Percentiles rank a stretch among this genome's conserved stretches.
phyloP scores from a whole-genome alignment of 345 rosid genomes.

The Trapa incisa region DNA sequence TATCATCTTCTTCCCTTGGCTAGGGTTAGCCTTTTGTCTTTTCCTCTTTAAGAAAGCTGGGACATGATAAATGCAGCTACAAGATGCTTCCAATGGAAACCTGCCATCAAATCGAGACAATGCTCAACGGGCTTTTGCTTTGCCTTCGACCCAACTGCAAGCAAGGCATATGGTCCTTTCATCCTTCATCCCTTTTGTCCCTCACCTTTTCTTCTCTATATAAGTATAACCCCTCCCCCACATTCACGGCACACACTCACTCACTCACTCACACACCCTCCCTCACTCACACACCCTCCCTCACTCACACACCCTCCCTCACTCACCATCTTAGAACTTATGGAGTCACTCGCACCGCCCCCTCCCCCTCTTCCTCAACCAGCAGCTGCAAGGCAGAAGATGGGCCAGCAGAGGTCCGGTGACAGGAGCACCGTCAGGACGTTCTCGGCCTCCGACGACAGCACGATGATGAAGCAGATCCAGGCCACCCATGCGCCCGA shows the following conservation, averaged over 20 bases:
- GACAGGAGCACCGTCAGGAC: conserved; percentile 12
- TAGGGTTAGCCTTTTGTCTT: not conserved
- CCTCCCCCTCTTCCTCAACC: not conserved
- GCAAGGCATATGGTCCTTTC: conserved; percentile 10
- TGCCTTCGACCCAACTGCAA: conserved; percentile 9
- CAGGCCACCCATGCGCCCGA: conserved; percentile 39
- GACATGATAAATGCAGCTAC: not conserved
- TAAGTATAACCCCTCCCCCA: too few species aligned
- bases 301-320: not conserved
- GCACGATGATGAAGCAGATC: conserved; percentile 28
- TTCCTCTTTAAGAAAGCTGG: not conserved
- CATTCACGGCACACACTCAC: not conserved
- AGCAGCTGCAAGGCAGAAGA: not conserved
- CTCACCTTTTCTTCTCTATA: too few species aligned
- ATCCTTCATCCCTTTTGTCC: conserved; percentile 3
- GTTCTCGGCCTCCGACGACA: conserved; percentile 23
- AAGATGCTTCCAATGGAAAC: not conserved
- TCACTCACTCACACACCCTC: not conserved
- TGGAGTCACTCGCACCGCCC: not conserved
- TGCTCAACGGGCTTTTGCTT: conserved; percentile 6
- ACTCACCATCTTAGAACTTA: not conserved
- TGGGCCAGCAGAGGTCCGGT: conserved; percentile 6
- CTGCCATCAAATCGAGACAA: conserved; percentile 1
- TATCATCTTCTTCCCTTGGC: too few species aligned
- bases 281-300: not conserved